A percentile compares a stretch with the other conserved stretches of the same genome.
Evolutionary conservation across 2,329 filamentous ascomycete genomes (phyloP).

Genomic region (Pestalotiopsis sp.): DNA sequence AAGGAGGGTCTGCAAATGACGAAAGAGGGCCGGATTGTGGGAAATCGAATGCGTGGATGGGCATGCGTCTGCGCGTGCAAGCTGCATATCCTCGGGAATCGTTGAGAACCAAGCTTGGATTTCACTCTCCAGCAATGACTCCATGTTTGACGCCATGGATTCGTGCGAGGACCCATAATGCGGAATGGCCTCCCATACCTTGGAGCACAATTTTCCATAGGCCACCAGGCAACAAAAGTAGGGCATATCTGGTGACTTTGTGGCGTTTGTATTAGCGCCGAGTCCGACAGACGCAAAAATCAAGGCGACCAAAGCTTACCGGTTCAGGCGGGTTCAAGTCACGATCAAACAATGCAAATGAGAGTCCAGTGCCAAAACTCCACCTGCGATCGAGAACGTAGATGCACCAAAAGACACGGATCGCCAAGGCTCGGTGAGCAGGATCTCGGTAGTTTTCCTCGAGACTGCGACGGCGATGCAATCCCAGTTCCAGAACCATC

Average conservation of each 20-base stretch:
- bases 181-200: conserved; percentile 7
- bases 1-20: background rate
- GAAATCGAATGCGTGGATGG: background rate
- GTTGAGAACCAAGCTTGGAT: conserved; percentile 7
- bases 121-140: background rate
- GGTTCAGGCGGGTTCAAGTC: conserved; percentile 10
- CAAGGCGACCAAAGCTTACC: background rate
- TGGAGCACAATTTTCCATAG: conserved; percentile 9
- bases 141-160: conserved; percentile 31
- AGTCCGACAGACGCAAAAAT: background rate
- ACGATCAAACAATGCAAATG: conserved; percentile 10
- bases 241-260: conserved; percentile 28
- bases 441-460: conserved; percentile 37
- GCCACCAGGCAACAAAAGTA: conserved; percentile 9
- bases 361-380: conserved; percentile 12
- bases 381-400: conserved; percentile 12
- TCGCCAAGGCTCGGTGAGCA: background rate
- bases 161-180: conserved; percentile 24
- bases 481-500: conserved; percentile 8
- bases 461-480: conserved; percentile 11
- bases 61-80: background rate
- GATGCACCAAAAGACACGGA: conserved; percentile 9
- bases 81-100: background rate
- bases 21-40: background rate
- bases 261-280: background rate